These are phyloP conservation scores for Penicillium sp. DNA, from an alignment of 2,329 filamentous ascomycete genomes.

Conservation along the genomic window DNA sequence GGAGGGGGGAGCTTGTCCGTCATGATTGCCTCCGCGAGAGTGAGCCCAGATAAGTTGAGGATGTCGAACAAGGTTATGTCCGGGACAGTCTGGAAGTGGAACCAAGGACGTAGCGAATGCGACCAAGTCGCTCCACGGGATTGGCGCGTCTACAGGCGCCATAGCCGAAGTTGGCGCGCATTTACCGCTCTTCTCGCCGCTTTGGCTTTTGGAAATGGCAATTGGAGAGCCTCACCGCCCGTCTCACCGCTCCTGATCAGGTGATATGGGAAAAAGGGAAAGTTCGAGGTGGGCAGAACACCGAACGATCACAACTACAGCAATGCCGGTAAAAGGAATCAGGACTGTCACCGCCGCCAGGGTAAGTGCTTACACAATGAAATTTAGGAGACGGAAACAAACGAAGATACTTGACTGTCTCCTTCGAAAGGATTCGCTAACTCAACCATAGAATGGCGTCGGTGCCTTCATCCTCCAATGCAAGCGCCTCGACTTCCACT, in stretches of 20 bases:
- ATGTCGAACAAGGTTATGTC: background rate
- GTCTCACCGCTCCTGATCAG: background rate
- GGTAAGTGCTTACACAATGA: slow-evolving; percentile 39
- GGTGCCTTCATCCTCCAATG: slow-evolving; percentile 97
- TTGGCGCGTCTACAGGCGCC: slow-evolving; percentile 14
- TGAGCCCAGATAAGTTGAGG: background rate
- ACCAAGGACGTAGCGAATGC: background rate
- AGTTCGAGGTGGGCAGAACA: slow-evolving; percentile 9
- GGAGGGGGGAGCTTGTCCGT: slow-evolving; percentile 94
- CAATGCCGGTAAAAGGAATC: slow-evolving; percentile 47
- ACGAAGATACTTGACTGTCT: slow-evolving; percentile 5
- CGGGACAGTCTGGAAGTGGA: background rate
- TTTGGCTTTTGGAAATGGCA: background rate
- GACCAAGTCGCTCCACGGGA: background rate
- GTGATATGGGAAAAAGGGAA: slow-evolving; percentile 25
- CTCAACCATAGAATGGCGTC: slow-evolving; percentile 71
- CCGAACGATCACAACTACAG: slow-evolving; percentile 11
- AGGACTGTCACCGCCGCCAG: slow-evolving; percentile 53
- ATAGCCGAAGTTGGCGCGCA: slow-evolving; percentile 22
- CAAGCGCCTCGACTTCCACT: slow-evolving; percentile 92
- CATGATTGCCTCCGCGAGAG: slow-evolving; percentile 53
- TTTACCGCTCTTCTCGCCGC: background rate
- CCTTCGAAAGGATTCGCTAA: background rate
- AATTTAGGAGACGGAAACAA: background rate
- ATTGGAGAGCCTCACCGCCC: background rate